A percentile compares a stretch with the other conserved stretches of the same genome.
phyloP scores from a whole-genome alignment of 225 moss, liverwort and hornwort genomes.

The Neckera pumila region DNA sequence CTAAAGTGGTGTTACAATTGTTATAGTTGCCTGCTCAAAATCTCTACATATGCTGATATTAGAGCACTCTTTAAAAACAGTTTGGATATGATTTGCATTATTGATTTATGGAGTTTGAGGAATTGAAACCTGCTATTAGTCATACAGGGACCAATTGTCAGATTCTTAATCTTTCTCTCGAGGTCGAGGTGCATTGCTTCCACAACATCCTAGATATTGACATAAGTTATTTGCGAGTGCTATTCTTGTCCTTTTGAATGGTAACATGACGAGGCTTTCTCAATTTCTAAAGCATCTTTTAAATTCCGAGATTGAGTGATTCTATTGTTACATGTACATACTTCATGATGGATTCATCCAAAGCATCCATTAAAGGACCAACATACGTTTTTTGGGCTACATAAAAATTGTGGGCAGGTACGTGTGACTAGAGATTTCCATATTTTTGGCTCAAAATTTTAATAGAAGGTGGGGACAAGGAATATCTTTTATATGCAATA shows the following conservation, averaged over 20 bases:
- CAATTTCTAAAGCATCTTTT: not conserved
- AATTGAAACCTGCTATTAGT: not conserved
- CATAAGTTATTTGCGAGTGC: not conserved
- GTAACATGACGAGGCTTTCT: not conserved
- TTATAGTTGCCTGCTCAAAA: not conserved
- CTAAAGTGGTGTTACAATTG: not conserved
- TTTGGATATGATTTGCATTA: not conserved
- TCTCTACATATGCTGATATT: not conserved
- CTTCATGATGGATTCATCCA: not conserved
- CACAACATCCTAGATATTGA: not conserved
- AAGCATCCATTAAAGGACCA: no score
- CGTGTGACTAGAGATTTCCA: no score
- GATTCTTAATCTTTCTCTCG: not conserved
- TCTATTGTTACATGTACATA: not conserved
- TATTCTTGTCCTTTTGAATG: not conserved
- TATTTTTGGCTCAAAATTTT: no score
- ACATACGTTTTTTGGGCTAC: no score
- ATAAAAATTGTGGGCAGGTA: no score
- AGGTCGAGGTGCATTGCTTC: not conserved
- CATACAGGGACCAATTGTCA: not conserved
- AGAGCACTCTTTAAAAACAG: not conserved
- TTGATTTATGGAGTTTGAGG: not conserved
- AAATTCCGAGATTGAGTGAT: no score
- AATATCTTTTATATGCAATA: no score
- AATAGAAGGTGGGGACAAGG: no score